phyloP scores from a whole-genome alignment of 768 basidiomycete species.

The Agaricus sinodeliciosus region DNA sequence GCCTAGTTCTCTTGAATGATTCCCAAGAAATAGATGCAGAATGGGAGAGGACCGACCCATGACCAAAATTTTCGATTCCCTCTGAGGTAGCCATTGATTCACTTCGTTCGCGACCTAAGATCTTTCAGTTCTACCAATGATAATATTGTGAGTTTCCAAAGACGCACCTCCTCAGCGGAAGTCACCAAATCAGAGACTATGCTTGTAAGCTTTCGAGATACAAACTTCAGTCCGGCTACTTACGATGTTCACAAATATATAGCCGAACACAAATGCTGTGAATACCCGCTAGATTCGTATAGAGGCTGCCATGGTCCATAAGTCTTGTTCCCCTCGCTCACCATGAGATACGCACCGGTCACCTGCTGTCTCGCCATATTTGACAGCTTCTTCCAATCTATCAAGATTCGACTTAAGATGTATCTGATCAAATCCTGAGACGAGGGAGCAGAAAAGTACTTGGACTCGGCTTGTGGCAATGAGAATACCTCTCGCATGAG shows the following conservation, averaged over 20 bases:
- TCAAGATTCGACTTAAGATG: constrained; percentile 59
- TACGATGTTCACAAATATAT: constrained; percentile 57
- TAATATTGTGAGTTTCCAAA: background rate
- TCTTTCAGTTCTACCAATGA: background rate
- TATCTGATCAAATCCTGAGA: constrained; percentile 60
- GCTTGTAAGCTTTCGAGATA: constrained; percentile 2
- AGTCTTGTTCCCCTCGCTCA: background rate
- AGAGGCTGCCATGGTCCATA: constrained; percentile 35
- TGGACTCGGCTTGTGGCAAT: constrained; percentile 43
- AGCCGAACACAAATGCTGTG: constrained; percentile 48
- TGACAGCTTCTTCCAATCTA: constrained; percentile 54
- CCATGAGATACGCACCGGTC: constrained; percentile 41
- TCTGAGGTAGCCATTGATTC: constrained; percentile 46
- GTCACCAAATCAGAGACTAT: constrained; percentile 52
- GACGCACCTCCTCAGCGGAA: constrained; percentile 55
- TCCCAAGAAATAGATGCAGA: too few species aligned
- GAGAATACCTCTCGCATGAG: constrained; percentile 4
- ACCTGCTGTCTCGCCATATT: constrained; percentile 60
- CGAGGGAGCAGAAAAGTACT: constrained; percentile 54
- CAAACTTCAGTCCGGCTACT: constrained; percentile 17
- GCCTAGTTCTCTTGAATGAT: constrained; percentile 23
- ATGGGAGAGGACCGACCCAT: constrained; percentile 32
- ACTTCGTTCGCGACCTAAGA: constrained; percentile 50
- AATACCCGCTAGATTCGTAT: constrained; percentile 53
- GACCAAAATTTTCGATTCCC: constrained; percentile 46